Base-by-base conservation (phyloP, 352 stramenopile genomes). In the Phytophthora fragariaefolia region DNA sequence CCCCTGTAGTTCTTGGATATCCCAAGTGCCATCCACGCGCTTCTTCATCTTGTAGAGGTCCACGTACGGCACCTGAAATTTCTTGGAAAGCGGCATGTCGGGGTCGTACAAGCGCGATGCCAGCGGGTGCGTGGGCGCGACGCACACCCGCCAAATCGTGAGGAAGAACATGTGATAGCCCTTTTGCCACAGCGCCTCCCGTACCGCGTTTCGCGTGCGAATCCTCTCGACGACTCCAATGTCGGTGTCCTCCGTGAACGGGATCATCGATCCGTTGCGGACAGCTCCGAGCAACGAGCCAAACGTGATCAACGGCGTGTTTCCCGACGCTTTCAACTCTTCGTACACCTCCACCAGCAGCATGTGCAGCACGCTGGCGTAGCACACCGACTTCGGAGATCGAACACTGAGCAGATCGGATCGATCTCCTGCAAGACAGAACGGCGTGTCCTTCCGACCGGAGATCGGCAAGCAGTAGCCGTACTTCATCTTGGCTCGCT, bases 211-310 rank as follows among this genome's bases (percentile, higher is more conserved):
- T 34, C 49, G 63, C 6, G 10, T 47, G 17, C 56, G 49, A 17
- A 69, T 49, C 15, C 36, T 49, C 20, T 74, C 57, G 24, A 69
- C 66, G 56, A 79, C 82, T 2, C 63, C 77, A 4, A 88, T 66
- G 47, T 88, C 79, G 8, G 66, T 68, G 65, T 88, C 79, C 49
- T 85, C 77, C 3, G 79, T 85, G 62, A 79, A 88, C 7, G 79
- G 70, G 56, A 88, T 83, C 32, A 77, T 74, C 43, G 74, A 80
- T 3, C 45, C 58, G 34, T 84, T 79, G 17, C 77, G 74, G 3
- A 85, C 61, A 22, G 76, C 79, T 7, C 79, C 79, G 0, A 87
- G 62, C 18, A 87, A 47, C 36, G 79, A 74, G 28, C 79, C 79
- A 36, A 71, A 88, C 12, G 79, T 58, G 27, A 88, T 40, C 24